Percentiles rank a stretch among this genome's conserved stretches.
Conservation (phyloP, 1,139 yeast genomes). For the Hemisphaericaspora lyxosophila region DNA sequence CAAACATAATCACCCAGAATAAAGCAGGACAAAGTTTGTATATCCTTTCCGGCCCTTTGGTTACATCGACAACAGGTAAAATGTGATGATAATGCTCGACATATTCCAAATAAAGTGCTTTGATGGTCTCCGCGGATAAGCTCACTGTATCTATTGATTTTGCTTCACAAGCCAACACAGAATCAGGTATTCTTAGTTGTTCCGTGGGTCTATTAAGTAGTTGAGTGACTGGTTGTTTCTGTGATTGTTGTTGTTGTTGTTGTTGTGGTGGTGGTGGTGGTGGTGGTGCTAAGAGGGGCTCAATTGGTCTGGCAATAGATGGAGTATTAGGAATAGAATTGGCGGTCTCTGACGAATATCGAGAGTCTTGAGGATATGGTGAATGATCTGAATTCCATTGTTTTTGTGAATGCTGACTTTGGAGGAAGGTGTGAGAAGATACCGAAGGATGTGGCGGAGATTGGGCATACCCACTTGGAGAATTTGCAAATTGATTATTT, state of each 20-base stretch:
- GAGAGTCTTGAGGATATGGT: slow-evolving; percentile 8
- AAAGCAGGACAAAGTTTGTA: slow-evolving; percentile 80
- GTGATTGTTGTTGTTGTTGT: background rate
- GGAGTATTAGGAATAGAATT: slow-evolving; percentile 36
- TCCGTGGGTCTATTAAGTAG: background rate
- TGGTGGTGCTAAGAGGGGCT: slow-evolving; percentile 2
- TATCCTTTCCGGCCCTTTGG: slow-evolving; percentile 77
- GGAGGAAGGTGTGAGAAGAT: background rate
- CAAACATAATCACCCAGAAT: slow-evolving; percentile 91
- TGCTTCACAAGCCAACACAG: slow-evolving; percentile 53
- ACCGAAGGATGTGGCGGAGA: slow-evolving; percentile 6
- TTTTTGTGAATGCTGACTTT: background rate
- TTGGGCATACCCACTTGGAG: slow-evolving; percentile 3
- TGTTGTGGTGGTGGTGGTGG: background rate
- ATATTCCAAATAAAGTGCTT: slow-evolving; percentile 67
- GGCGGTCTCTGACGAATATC: slow-evolving; percentile 20
- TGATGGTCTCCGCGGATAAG: slow-evolving; percentile 60
- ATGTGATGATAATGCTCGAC: slow-evolving; percentile 76
- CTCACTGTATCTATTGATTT: slow-evolving; percentile 69
- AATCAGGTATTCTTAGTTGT: slow-evolving; percentile 32
- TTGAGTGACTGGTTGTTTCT: too few species aligned
- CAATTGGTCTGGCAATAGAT: slow-evolving; percentile 22
- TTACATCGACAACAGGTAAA: slow-evolving; percentile 81
- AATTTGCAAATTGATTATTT: background rate
- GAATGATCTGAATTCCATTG: background rate